A percentile compares a stretch with the other conserved stretches of the same genome.
Evolutionary conservation across 2,329 filamentous ascomycete species (phyloP).

Genomic region (Dactylellina sp.): DNA sequence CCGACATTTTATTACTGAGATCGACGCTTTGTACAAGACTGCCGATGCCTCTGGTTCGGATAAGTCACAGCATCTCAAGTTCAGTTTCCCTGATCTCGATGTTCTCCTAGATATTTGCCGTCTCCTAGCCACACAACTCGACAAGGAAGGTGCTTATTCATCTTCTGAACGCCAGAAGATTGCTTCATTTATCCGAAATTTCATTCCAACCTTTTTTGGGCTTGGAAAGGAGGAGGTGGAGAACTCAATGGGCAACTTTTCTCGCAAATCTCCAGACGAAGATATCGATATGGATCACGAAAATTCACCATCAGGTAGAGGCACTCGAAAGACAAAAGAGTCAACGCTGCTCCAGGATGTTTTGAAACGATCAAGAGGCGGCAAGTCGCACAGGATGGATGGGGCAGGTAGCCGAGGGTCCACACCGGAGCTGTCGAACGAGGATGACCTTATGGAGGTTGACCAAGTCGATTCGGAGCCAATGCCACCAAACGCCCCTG

Average conservation of each 20-base stretch:
- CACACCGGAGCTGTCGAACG: constrained; percentile 84
- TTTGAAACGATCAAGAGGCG: constrained; percentile 78
- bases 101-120: constrained; percentile 66
- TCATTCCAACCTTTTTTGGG: constrained; percentile 81
- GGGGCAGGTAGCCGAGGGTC: constrained; percentile 87
- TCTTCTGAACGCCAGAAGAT: constrained; percentile 79
- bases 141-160: constrained; percentile 67
- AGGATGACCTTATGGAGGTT: constrained; percentile 76
- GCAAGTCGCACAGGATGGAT: constrained; percentile 75
- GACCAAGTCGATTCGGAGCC: constrained; percentile 64
- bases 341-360: constrained; percentile 84
- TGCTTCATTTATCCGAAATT: constrained; percentile 79
- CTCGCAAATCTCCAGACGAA: constrained; percentile 78
- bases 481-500: constrained; percentile 66
- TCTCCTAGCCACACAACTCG: constrained; percentile 67
- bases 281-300: constrained; percentile 74
- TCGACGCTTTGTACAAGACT: constrained; percentile 71
- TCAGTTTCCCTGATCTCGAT: constrained; percentile 68
- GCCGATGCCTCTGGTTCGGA: constrained; percentile 76
- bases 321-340: constrained; percentile 72
- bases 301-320: constrained; percentile 72
- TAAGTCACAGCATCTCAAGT: constrained; percentile 72
- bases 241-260: constrained; percentile 75
- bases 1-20: constrained; percentile 88
- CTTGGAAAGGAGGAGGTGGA: constrained; percentile 77